A percentile compares a stretch with the other conserved stretches of the same genome.
phyloP scores from a whole-genome alignment of 768 basidiomycete species.

The Sporobolomyces pararoseus region DNA sequence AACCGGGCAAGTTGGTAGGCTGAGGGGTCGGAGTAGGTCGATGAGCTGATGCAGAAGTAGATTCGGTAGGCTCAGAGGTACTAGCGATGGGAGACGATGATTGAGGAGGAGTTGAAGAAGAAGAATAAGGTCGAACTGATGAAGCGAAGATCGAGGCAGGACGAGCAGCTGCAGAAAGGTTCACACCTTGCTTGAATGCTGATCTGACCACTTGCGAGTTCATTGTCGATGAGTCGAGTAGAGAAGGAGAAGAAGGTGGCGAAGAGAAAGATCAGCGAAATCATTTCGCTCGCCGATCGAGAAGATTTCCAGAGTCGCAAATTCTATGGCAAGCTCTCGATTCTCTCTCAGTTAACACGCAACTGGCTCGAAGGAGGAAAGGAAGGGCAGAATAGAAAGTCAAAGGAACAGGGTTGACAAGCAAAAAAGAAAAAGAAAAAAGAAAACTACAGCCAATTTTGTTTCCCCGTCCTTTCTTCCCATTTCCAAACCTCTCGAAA shows the following conservation, averaged over 20 bases:
- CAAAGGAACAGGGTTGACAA: no score
- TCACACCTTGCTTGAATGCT: conserved; percentile 1
- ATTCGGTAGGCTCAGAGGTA: background rate
- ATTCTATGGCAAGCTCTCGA: background rate
- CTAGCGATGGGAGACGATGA: background rate
- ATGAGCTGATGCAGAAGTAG: background rate
- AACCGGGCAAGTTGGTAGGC: conserved; percentile 38
- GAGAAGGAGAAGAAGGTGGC: background rate
- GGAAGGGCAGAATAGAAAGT: no score
- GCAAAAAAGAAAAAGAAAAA: background rate
- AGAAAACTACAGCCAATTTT: no score
- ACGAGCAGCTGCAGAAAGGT: background rate
- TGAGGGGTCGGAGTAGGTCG: conserved; percentile 26
- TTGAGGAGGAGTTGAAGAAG: background rate
- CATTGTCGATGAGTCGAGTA: background rate
- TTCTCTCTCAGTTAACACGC: no score
- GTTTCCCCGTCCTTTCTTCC: no score
- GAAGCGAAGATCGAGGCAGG: background rate
- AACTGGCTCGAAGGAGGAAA: no score
- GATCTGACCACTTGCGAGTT: background rate
- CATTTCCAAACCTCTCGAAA: no score
- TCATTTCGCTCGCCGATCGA: no score
- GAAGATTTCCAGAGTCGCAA: no score
- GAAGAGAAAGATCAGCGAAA: background rate
- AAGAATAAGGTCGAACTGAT: background rate